Base-by-base conservation (phyloP, 1,284 basidiomycete genomes). In the Melanopsichium pennsylvanicum region DNA sequence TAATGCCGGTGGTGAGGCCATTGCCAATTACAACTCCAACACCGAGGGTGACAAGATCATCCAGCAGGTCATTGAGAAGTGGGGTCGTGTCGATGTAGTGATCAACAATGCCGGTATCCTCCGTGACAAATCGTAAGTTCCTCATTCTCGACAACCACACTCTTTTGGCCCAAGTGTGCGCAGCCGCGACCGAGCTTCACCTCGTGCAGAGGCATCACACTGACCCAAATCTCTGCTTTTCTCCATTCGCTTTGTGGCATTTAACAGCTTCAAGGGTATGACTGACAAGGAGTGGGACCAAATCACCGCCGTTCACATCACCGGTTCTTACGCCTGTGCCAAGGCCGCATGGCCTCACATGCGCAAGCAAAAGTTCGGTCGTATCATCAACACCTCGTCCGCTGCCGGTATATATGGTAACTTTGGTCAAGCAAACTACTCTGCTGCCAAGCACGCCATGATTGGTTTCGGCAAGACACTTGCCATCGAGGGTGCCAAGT, bases 21-120 rank as follows among this genome's bases (percentile, higher is more conserved):
- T 79, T 27, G 87, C 86, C 42, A 96, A 97, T 82, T 89, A 88
- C 39, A 90, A 93, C 18, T 94, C 91, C 2, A 95, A 91, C 43
- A 88, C 89, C 8, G 92, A 97, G 70, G 96, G 95, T 15, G 86
- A 86, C 35, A 88, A 91, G 52, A 89, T 95, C 62, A 90, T 98
- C 71, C 86, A 93, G 83, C 89, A 87, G 56, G 94, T 93, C 22
- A 82, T 97, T 32, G 88, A 94, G 76, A 87, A 88, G 21, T 98
- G 93, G 82, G 94, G 94, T 1, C 70, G 91, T 89, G 81, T 87
- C 64, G 79, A 80, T 48, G 42, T 82, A 50, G 63, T 82, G 29
- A 81, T 97, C 79, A 98, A 98, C 85, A 99, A 98, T 84, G 96
- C 96, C 41, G 95, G 96, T 50, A 93, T 98, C 72, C 84, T 98